Percentiles rank a stretch among this genome's conserved stretches.
These are phyloP conservation scores for Astraeus odoratus DNA, from an alignment of 768 basidiomycete species.

Conservation along the genomic window DNA sequence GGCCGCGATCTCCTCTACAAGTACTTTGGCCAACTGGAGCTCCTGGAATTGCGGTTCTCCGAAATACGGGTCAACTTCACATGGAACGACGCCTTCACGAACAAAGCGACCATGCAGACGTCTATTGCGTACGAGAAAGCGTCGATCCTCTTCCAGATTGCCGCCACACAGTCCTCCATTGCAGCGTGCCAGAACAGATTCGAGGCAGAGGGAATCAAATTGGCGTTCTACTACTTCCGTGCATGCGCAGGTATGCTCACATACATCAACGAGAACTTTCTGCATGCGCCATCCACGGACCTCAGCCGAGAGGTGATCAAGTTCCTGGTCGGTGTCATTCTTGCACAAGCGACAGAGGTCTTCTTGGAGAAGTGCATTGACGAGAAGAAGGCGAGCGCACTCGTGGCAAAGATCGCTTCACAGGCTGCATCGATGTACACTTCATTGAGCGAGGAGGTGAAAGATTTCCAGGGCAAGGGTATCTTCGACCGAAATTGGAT, in stretches of 20 bases:
- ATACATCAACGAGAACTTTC: conserved; percentile 99
- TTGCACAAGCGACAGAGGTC: conserved; percentile 93
- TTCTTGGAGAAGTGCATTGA: conserved; percentile 93
- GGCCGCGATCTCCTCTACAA: conserved; percentile 95
- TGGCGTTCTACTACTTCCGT: conserved; percentile 87
- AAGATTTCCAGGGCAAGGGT: conserved; percentile 95
- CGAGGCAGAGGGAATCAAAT: conserved; percentile 87
- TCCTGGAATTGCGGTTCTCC: conserved; percentile 93
- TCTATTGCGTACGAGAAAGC: conserved; percentile 99
- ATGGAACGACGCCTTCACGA: conserved; percentile 96
- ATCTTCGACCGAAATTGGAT: conserved; percentile 96
- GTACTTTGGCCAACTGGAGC: conserved; percentile 98
- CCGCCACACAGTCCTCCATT: conserved; percentile 87
- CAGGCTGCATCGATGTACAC: conserved; percentile 81
- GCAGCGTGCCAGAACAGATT: conserved; percentile 79
- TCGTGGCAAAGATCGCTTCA: conserved; percentile 79
- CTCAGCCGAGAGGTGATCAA: conserved; percentile 92
- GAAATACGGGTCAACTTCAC: conserved; percentile 95
- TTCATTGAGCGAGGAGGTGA: conserved; percentile 81
- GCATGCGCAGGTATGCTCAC: conserved; percentile 93
- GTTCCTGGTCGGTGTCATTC: conserved; percentile 79
- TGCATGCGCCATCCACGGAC: conserved; percentile 95
- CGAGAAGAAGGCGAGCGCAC: conserved; percentile 77
- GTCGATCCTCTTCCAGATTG: conserved; percentile 93
- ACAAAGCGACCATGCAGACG: conserved; percentile 88